phyloP scores from a whole-genome alignment of 2,329 filamentous ascomycete species.

The Leptoxyphium fumago region DNA sequence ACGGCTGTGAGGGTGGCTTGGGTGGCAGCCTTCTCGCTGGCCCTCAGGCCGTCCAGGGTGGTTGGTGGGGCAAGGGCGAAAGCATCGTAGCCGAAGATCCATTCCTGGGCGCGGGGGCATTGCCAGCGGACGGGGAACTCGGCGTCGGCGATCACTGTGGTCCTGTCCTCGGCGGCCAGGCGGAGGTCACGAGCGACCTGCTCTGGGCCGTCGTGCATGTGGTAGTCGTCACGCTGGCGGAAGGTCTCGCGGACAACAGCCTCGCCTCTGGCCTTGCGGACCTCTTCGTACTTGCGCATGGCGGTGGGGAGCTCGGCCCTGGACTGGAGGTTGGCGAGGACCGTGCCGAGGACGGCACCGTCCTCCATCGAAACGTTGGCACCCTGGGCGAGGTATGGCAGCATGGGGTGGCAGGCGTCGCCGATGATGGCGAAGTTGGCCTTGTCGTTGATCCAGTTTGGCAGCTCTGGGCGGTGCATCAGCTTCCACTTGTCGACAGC shows the following conservation, averaged over 20 bases:
- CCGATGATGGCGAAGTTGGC: conserved; percentile 39
- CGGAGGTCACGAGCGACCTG: conserved; percentile 43
- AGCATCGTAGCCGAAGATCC: conserved; percentile 51
- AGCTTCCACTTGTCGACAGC: conserved; percentile 56
- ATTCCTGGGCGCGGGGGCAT: conserved; percentile 48
- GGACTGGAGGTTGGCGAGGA: conserved; percentile 37
- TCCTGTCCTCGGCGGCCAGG: conserved; percentile 38
- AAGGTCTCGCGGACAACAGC: conserved; percentile 49
- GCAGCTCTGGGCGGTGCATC: conserved; percentile 41
- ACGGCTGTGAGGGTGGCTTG: too few species aligned
- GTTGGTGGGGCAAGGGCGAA: not conserved
- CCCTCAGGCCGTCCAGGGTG: not conserved
- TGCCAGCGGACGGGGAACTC: conserved; percentile 49
- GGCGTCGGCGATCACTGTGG: conserved; percentile 21
- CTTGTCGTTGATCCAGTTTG: conserved; percentile 39
- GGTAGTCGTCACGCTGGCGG: conserved; percentile 29
- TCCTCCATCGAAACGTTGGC: conserved; percentile 56
- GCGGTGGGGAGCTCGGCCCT: conserved; percentile 26
- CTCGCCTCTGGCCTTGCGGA: conserved; percentile 35
- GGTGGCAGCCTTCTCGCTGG: not conserved
- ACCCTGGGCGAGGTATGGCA: conserved; percentile 49
- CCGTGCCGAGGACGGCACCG: conserved; percentile 46
- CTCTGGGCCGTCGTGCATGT: conserved; percentile 36
- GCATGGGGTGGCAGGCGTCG: conserved; percentile 50
- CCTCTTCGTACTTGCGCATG: conserved; percentile 29